Evolutionary conservation across 495 filamentous ascomycete genomes (phyloP).

Genomic region (Tirmania nivea): DNA sequence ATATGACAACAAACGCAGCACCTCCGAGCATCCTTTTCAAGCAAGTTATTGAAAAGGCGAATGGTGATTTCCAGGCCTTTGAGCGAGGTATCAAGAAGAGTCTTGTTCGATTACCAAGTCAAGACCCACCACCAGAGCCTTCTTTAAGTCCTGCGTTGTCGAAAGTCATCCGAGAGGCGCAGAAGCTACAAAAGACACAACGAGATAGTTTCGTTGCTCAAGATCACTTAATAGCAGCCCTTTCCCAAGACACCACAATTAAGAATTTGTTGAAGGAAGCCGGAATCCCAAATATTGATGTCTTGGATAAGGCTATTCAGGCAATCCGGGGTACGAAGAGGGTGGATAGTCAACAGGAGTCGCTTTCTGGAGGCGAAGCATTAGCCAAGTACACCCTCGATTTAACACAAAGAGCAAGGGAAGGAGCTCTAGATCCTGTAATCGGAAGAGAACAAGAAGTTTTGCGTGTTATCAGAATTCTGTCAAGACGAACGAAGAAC

Average conservation of each 20-base stretch:
- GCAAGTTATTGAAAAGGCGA: slow-evolving; percentile 81
- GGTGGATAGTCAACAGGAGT: slow-evolving; percentile 87
- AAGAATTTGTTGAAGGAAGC: slow-evolving; percentile 56
- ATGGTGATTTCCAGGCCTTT: slow-evolving; percentile 74
- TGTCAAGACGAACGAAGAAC: slow-evolving; percentile 91
- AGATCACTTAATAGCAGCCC: slow-evolving; percentile 71
- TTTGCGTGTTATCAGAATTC: slow-evolving; percentile 74
- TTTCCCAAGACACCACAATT: slow-evolving; percentile 57
- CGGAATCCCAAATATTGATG: slow-evolving; percentile 76
- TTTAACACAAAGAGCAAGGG: slow-evolving; percentile 80
- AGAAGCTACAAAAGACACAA: slow-evolving; percentile 84
- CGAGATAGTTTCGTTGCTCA: slow-evolving; percentile 88
- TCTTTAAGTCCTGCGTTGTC: slow-evolving; percentile 58
- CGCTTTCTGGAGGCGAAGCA: slow-evolving; percentile 73
- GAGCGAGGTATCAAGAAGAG: slow-evolving; percentile 77
- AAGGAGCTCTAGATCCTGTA: slow-evolving; percentile 94
- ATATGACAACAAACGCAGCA: slow-evolving; percentile 33
- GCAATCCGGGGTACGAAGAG: slow-evolving; percentile 75
- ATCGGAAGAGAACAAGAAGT: slow-evolving; percentile 97
- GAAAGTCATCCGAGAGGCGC: slow-evolving; percentile 59
- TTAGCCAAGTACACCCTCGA: slow-evolving; percentile 95
- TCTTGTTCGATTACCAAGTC: slow-evolving; percentile 72
- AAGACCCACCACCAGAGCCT: slow-evolving; percentile 85
- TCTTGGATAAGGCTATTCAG: slow-evolving; percentile 68
- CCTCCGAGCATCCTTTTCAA: slow-evolving; percentile 51